Conservation (phyloP, 805 yeast genomes). For the Starmerella powellii region DNA sequence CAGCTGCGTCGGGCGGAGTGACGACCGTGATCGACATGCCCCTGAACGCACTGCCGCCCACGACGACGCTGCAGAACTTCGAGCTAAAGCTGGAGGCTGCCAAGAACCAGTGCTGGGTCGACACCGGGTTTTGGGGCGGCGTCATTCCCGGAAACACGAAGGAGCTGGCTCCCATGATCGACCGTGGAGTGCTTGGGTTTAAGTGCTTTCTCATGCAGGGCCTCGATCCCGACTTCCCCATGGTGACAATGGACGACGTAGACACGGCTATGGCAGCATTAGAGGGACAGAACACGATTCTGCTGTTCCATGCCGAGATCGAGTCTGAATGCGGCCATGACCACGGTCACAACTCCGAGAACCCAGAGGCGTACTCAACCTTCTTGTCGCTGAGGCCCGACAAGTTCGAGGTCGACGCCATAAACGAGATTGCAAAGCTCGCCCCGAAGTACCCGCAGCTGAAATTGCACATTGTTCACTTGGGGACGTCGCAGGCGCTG, state of each 20-base stretch:
- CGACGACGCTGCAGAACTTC: constrained; percentile 71
- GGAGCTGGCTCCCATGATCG: constrained; percentile 60
- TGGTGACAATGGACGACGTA: constrained; percentile 54
- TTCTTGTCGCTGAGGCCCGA: constrained; percentile 83
- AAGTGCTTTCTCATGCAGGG: constrained; percentile 86
- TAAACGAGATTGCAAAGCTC: constrained; percentile 54
- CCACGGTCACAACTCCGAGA: constrained; percentile 22
- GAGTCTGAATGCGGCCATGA: constrained; percentile 34
- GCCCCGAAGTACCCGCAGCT: constrained; percentile 35
- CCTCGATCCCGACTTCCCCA: constrained; percentile 95
- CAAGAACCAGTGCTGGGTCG: constrained; percentile 73
- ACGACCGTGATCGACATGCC: constrained; percentile 97
- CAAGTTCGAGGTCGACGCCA: constrained; percentile 73
- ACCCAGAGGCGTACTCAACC: constrained; percentile 55
- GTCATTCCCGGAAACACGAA: constrained; percentile 64
- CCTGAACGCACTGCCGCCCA: constrained; percentile 88
- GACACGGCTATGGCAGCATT: constrained; percentile 53
- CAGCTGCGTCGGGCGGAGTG: constrained; percentile 93
- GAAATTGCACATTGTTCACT: constrained; percentile 72
- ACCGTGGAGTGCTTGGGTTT: constrained; percentile 86
- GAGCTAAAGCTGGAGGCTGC: constrained; percentile 69
- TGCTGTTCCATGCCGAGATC: constrained; percentile 93
- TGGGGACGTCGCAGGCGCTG: constrained; percentile 74
- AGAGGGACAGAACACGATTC: constrained; percentile 50
- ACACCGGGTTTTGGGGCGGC: constrained; percentile 96